phyloP scores from a whole-genome alignment of 2,329 filamentous ascomycete genomes.

The Fusarium graminum region DNA sequence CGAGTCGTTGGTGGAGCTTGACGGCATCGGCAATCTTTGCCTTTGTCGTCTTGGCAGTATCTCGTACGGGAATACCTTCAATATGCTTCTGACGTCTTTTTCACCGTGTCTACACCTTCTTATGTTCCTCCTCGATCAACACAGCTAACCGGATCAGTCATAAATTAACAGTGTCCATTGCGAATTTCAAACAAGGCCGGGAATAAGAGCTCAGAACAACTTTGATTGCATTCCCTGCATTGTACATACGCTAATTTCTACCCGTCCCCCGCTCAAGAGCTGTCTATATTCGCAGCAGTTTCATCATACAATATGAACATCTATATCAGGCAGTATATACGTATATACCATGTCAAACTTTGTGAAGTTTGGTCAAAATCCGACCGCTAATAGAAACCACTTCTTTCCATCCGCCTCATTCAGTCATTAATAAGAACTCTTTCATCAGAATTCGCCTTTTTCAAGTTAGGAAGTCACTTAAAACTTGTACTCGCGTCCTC shows the following conservation, averaged over 20 bases:
- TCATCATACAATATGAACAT: conserved; percentile 10
- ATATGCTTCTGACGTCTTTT: conserved; percentile 5
- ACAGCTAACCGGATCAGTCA: background rate
- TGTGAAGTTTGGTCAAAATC: background rate
- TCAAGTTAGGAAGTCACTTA: conserved; percentile 64
- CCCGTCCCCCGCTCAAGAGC: background rate
- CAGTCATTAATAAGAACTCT: conserved; percentile 21
- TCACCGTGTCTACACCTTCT: background rate
- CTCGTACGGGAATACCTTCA: conserved; percentile 11
- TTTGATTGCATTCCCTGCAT: background rate
- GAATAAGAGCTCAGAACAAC: background rate
- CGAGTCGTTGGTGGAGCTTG: conserved; percentile 26
- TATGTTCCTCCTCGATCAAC: background rate
- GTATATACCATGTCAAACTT: conserved; percentile 1
- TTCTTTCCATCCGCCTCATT: conserved; percentile 20
- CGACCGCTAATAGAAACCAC: background rate
- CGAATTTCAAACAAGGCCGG: conserved; percentile 27
- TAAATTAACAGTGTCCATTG: background rate
- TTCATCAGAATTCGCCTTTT: background rate
- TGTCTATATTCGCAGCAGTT: background rate
- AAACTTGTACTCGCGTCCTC: conserved; percentile 68
- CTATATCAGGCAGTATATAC: conserved; percentile 3
- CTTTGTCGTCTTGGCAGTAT: conserved; percentile 31
- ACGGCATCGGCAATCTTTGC: conserved; percentile 38
- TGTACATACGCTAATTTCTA: conserved; percentile 16